These are phyloP conservation scores for Paecilomyces formosus DNA, from an alignment of 2,329 filamentous ascomycete species.

Conservation along the genomic window DNA sequence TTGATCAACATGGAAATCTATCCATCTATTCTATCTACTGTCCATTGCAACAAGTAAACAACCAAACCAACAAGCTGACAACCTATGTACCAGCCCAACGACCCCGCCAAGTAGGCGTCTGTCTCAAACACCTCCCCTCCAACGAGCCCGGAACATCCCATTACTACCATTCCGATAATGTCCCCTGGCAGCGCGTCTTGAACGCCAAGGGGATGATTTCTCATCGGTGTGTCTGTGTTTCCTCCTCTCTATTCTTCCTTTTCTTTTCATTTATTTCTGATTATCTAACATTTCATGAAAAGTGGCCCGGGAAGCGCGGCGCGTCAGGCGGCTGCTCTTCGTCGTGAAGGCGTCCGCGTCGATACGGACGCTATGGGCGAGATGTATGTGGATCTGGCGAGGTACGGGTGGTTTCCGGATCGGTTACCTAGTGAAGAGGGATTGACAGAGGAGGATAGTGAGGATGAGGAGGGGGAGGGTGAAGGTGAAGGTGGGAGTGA, in stretches of 20 bases:
- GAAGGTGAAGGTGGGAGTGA: neutral
- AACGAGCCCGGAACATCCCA: conserved; percentile 38
- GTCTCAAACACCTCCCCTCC: conserved; percentile 72
- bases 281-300: no score
- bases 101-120: conserved; percentile 79
- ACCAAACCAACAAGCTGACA: no score
- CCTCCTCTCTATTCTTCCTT: no score
- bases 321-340: conserved; percentile 34
- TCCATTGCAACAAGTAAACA: no score
- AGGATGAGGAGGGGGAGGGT: neutral
- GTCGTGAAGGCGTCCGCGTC: conserved; percentile 36
- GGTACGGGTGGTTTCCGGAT: conserved; percentile 45
- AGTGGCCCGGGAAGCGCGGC: conserved; percentile 37
- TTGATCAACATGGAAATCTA: no score
- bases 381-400: conserved; percentile 33
- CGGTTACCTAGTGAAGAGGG: conserved; percentile 41
- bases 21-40: no score
- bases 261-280: no score
- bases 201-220: conserved; percentile 83
- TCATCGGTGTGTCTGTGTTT: conserved; percentile 53
- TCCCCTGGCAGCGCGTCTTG: conserved; percentile 93
- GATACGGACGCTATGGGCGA: conserved; percentile 37
- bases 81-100: conserved; percentile 49
- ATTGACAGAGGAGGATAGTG: conserved; percentile 8
- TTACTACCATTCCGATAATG: conserved; percentile 65